Percentiles rank a stretch among this genome's conserved stretches.
Evolutionary conservation across 1,284 basidiomycete genomes (phyloP).

Genomic region (Macrocybe sp.): DNA sequence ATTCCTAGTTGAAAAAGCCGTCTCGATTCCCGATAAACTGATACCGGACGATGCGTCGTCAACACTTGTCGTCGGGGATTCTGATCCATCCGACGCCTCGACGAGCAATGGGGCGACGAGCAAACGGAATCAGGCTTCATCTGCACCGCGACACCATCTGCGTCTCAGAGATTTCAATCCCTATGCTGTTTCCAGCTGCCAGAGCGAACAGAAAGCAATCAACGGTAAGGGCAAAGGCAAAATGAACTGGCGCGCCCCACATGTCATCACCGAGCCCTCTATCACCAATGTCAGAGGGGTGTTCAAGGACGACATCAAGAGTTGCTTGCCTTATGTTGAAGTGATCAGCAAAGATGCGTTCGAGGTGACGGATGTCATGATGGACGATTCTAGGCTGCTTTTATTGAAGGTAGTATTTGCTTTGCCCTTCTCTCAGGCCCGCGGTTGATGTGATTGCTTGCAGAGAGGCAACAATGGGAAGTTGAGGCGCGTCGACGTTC

Average conservation of each 20-base stretch:
- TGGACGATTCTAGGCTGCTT: constrained; percentile 45
- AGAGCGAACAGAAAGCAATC: constrained; percentile 7
- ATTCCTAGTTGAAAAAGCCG: neutral
- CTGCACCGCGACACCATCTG: constrained; percentile 25
- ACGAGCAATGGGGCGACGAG: neutral
- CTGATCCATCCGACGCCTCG: neutral
- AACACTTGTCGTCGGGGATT: neutral
- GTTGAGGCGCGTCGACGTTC: constrained; percentile 31
- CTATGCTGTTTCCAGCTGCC: constrained; percentile 26
- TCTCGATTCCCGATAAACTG: neutral
- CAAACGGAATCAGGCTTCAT: constrained; percentile 6
- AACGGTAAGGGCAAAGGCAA: constrained; percentile 18
- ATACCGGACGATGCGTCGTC: neutral
- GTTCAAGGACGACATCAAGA: constrained; percentile 39
- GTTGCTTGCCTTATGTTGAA: constrained; percentile 44
- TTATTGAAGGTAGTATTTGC: constrained; percentile 35
- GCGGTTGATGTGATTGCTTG: constrained; percentile 3
- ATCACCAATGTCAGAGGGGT: constrained; percentile 35
- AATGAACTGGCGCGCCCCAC: constrained; percentile 22
- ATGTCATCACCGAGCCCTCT: constrained; percentile 34
- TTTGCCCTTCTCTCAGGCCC: constrained; percentile 6
- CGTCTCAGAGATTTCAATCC: constrained; percentile 47
- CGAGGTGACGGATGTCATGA: constrained; percentile 48
- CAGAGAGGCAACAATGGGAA: constrained; percentile 29
- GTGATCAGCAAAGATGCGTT: constrained; percentile 39